A percentile compares a stretch with the other conserved stretches of the same genome.
phyloP scores from a whole-genome alignment of 495 filamentous ascomycete genomes.

The Talaromyces borbonicus region DNA sequence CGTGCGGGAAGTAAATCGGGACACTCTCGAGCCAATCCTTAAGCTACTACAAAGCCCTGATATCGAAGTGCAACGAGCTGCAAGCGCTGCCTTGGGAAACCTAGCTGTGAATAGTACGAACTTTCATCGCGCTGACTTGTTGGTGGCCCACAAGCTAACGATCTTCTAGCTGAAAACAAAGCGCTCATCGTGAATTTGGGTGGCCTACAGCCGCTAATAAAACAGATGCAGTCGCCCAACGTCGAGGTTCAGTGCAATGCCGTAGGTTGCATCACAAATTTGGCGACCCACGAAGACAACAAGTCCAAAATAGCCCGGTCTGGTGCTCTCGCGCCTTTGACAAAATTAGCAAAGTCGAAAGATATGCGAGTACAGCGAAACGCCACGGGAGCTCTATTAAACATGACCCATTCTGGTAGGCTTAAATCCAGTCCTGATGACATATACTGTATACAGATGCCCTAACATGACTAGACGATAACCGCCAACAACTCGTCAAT shows the following conservation, averaged over 20 bases:
- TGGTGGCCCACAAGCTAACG: conserved; percentile 31
- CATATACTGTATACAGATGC: neutral
- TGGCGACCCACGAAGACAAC: conserved; percentile 97
- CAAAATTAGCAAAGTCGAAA: conserved; percentile 87
- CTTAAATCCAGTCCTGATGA: conserved; percentile 5
- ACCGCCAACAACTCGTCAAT: conserved; percentile 91
- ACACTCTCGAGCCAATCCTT: conserved; percentile 91
- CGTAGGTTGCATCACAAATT: conserved; percentile 95
- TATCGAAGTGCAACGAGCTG: conserved; percentile 94
- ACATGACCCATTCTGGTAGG: conserved; percentile 98
- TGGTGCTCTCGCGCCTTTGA: conserved; percentile 82
- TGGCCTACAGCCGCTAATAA: conserved; percentile 83
- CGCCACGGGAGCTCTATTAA: conserved; percentile 88
- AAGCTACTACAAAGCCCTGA: conserved; percentile 90
- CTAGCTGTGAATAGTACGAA: conserved; percentile 88
- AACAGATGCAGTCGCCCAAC: conserved; percentile 97
- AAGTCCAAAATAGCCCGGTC: conserved; percentile 97
- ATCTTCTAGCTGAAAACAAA: conserved; percentile 80
- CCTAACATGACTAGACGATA: conserved; percentile 60
- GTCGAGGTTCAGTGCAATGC: conserved; percentile 99
- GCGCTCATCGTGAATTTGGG: conserved; percentile 88
- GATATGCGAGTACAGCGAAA: conserved; percentile 98
- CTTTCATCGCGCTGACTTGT: neutral
- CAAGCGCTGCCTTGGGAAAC: conserved; percentile 92
- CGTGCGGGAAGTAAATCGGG: conserved; percentile 89